Percentiles rank a stretch among this genome's conserved stretches.
These are phyloP conservation scores for Metschnikowia corniflorae DNA, from an alignment of 805 yeast species.

Conservation along the genomic window DNA sequence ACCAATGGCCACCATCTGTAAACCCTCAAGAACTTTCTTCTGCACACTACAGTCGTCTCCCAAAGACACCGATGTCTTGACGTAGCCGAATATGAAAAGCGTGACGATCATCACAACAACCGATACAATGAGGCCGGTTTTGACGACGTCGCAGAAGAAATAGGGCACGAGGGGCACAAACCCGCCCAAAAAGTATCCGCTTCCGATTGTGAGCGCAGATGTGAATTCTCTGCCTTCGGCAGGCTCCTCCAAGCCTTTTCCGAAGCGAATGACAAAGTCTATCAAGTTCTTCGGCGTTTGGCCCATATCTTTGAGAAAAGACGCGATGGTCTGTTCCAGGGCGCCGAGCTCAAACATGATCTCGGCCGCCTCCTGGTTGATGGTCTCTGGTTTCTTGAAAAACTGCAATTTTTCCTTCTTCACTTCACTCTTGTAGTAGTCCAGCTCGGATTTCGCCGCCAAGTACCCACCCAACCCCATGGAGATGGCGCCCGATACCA, in stretches of 20 bases:
- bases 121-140: conserved; percentile 70
- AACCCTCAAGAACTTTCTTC: conserved; percentile 70
- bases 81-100: conserved; percentile 79
- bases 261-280: conserved; percentile 82
- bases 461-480: conserved; percentile 97
- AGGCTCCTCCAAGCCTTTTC: conserved; percentile 93
- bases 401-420: conserved; percentile 65
- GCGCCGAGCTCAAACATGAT: conserved; percentile 72
- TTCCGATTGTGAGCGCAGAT: conserved; percentile 86
- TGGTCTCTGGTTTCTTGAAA: conserved; percentile 58
- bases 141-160: conserved; percentile 75
- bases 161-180: conserved; percentile 88
- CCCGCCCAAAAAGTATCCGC: conserved; percentile 87
- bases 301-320: conserved; percentile 76
- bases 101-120: conserved; percentile 82
- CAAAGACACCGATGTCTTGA: conserved; percentile 80
- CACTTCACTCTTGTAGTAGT: conserved; percentile 69
- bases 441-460: conserved; percentile 88
- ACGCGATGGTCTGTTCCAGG: conserved; percentile 66
- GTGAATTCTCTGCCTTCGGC: conserved; percentile 86
- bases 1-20: conserved; percentile 92
- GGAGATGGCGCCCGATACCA: conserved; percentile 93
- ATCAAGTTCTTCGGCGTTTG: conserved; percentile 73
- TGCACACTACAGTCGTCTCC: conserved; percentile 66
- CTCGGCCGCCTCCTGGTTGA: conserved; percentile 78